These are phyloP conservation scores for Neurospora discreta DNA, from an alignment of 495 filamentous ascomycete species.

Conservation along the genomic window DNA sequence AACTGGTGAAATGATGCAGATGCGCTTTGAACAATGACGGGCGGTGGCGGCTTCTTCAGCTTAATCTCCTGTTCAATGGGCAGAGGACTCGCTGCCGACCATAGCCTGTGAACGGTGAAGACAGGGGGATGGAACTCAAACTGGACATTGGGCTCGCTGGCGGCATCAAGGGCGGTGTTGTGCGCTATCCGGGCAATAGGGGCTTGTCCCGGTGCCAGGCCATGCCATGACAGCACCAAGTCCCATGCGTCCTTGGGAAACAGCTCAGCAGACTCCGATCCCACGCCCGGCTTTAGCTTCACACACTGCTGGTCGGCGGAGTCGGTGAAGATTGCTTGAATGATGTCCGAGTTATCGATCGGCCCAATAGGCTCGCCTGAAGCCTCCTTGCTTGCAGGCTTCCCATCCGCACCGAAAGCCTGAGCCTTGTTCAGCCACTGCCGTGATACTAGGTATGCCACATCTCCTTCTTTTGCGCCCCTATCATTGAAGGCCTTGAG, in stretches of 20 bases:
- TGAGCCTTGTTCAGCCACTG: conserved; percentile 70
- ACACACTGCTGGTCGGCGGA: conserved; percentile 49
- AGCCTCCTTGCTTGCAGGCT: conserved; percentile 47
- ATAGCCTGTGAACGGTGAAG: conserved; percentile 74
- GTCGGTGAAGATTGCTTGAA: conserved; percentile 37
- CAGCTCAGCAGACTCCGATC: conserved; percentile 61
- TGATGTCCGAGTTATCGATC: conserved; percentile 75
- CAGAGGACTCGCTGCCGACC: conserved; percentile 39
- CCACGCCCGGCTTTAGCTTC: conserved; percentile 62
- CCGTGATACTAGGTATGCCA: conserved; percentile 67
- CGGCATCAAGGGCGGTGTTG: conserved; percentile 52
- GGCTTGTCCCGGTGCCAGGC: conserved; percentile 55
- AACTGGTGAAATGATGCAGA: conserved; percentile 59
- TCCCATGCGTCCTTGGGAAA: conserved; percentile 75
- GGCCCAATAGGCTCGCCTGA: conserved; percentile 60
- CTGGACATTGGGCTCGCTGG: conserved; percentile 51
- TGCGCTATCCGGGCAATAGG: conserved; percentile 67
- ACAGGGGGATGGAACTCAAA: conserved; percentile 81
- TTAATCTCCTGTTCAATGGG: conserved; percentile 49
- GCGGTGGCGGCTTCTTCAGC: conserved; percentile 41
- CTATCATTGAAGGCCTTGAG: conserved; percentile 38
- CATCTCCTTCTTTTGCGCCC: conserved; percentile 53
- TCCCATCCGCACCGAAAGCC: conserved; percentile 47
- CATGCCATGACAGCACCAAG: conserved; percentile 70
- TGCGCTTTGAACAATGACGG: conserved; percentile 57